Base-by-base conservation (phyloP, 257 asterid genomes). In the Galeopsis tetrahit region DNA sequence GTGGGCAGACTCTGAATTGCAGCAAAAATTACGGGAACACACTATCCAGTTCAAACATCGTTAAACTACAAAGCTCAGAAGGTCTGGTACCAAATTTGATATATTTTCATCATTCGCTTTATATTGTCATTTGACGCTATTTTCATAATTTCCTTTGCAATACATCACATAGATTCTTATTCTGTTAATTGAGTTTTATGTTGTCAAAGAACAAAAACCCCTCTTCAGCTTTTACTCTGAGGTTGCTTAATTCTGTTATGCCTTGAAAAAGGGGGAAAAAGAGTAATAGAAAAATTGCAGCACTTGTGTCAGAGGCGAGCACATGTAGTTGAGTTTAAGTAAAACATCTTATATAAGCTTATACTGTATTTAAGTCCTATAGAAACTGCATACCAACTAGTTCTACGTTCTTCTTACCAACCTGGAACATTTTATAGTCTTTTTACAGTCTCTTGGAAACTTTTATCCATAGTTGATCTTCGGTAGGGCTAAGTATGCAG, bases 1-100 rank as follows among this genome's bases (percentile, higher is more conserved):
- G 75, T 6, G 77, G 70, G 61, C 87, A 81, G 56, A 69, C 78
- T 59, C 48, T 74, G 49, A 81, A 77, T 73, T 73, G 82, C 85
- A 70, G 63, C 70, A 59, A 49, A 65, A 42, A 56, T 55, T 65
- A 77, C 44, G 81, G 43, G 63, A 69, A 63, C 62, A 76, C 42
- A 65, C 72, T 74, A 52, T 65, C 61, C 34, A 46, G 46, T 71
- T 56, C 68, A 69, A 79, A 77, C 49, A 73, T 65, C 63, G 73
- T 49, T 76, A 78, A 75, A 71, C 57, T 80, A 56, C 61, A 72
- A 33, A 75, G 64, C 65, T 75, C 88, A 68, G 87, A 79, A 72
- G 95, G 96, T 90, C 66, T 66, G 57, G 44, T 60, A 33, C 49
- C 66, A 36, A 13, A 35, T 6, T 35, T 35, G 2, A 8, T 40